phyloP scores from a whole-genome alignment of 2,329 filamentous ascomycete genomes.

The Trichophyton benhamiae region DNA sequence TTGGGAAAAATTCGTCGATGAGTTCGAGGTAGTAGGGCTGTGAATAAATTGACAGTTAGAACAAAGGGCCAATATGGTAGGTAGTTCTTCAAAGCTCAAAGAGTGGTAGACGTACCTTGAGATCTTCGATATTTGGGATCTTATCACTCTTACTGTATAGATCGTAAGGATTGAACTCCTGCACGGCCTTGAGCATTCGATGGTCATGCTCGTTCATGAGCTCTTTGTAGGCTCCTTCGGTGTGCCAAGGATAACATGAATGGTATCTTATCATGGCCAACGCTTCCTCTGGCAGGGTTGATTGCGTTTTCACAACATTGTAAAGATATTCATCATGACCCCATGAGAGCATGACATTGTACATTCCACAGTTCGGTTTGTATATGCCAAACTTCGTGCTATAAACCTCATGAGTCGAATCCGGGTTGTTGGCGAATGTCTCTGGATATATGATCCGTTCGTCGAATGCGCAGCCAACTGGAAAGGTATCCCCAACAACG shows the following conservation, averaged over 20 bases:
- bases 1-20: constrained; percentile 56
- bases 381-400: constrained; percentile 70
- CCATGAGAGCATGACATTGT: constrained; percentile 84
- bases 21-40: constrained; percentile 57
- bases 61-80: neutral
- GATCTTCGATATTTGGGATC: constrained; percentile 59
- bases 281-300: constrained; percentile 63
- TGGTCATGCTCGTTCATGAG: constrained; percentile 76
- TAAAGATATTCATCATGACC: constrained; percentile 51
- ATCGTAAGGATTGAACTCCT: constrained; percentile 85
- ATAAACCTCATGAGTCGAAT: constrained; percentile 59
- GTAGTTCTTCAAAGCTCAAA: constrained; percentile 6
- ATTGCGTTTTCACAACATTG: constrained; percentile 73
- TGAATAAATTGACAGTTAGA: neutral
- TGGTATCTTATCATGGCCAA: constrained; percentile 91
- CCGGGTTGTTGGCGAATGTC: constrained; percentile 63
- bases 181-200: constrained; percentile 67
- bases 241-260: constrained; percentile 87
- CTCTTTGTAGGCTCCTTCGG: constrained; percentile 63
- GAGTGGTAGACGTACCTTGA: constrained; percentile 47
- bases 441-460: constrained; percentile 66
- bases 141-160: constrained; percentile 86
- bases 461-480: constrained; percentile 42
- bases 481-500: constrained; percentile 57
- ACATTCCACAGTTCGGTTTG: constrained; percentile 61